phyloP scores from a whole-genome alignment of 1,284 basidiomycete species.

The Apiotrichum sp. region DNA sequence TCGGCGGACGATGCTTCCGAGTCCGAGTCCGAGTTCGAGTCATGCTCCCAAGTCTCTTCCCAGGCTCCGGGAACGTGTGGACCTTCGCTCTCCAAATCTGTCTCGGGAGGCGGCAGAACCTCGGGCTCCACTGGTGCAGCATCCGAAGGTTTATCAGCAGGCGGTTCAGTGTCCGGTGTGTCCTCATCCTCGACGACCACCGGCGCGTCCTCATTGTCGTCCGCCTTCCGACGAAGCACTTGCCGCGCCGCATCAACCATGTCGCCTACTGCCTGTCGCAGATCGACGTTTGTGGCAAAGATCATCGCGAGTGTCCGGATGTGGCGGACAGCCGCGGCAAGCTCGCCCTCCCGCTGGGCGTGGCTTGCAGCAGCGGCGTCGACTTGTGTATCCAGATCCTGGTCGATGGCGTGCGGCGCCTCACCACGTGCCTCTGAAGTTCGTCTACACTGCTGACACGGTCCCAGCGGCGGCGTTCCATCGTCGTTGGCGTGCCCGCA shows the following conservation, averaged over 20 bases:
- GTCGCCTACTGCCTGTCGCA: conserved; percentile 2
- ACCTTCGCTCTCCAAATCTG: too few species aligned
- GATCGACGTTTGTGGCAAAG: conserved; percentile 6
- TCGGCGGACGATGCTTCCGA: not conserved
- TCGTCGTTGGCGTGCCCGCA: not conserved
- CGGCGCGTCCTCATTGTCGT: not conserved
- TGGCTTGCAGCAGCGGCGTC: not conserved
- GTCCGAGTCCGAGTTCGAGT: not conserved
- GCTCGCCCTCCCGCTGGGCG: conserved; percentile 2
- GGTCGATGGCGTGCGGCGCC: not conserved
- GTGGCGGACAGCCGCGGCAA: conserved; percentile 1
- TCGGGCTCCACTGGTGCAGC: too few species aligned
- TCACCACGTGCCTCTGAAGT: not conserved
- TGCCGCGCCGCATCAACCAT: not conserved
- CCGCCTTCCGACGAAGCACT: not conserved
- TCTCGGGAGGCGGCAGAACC: too few species aligned
- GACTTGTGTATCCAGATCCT: not conserved
- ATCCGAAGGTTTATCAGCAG: too few species aligned
- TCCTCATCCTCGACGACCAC: too few species aligned
- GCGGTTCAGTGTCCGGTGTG: too few species aligned
- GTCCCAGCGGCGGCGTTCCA: not conserved
- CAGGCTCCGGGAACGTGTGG: not conserved
- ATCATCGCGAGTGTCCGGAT: conserved; percentile 6
- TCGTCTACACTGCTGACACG: not conserved
- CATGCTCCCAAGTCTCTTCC: not conserved